phyloP scores from a whole-genome alignment of 2,329 filamentous ascomycete species.

The Epichloe uncinata region DNA sequence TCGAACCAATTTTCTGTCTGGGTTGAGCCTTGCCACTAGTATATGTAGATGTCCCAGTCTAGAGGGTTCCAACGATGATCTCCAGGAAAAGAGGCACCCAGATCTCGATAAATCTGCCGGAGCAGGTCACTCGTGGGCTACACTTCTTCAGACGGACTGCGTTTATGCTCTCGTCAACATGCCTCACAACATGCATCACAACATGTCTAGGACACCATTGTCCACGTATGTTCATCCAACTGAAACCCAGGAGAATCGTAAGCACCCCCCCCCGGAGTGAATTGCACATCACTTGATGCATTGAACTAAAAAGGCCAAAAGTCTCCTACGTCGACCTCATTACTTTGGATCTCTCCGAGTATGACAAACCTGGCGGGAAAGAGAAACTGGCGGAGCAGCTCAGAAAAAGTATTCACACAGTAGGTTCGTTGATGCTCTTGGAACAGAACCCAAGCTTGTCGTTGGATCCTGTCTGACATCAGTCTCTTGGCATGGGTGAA shows the following conservation, averaged over 20 bases:
- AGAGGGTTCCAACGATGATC: neutral
- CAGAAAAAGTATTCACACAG: constrained; percentile 36
- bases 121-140: neutral
- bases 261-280: neutral
- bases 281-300: neutral
- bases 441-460: neutral
- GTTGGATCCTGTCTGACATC: too few relatives aligned
- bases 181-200: neutral
- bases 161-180: neutral
- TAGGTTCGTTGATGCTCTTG: constrained; percentile 10
- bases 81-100: too few relatives aligned
- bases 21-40: neutral
- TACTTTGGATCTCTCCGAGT: constrained; percentile 42
- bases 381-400: constrained; percentile 39
- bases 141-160: neutral
- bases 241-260: neutral
- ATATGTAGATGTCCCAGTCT: neutral
- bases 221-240: neutral
- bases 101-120: too few relatives aligned
- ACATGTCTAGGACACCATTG: neutral
- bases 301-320: neutral
- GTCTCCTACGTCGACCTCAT: constrained; percentile 42
- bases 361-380: constrained; percentile 40
- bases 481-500: neutral
- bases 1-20: neutral